Evolutionary conservation across 169 alveolate genomes (phyloP).

Genomic region (Amoebophrya sp.): DNA sequence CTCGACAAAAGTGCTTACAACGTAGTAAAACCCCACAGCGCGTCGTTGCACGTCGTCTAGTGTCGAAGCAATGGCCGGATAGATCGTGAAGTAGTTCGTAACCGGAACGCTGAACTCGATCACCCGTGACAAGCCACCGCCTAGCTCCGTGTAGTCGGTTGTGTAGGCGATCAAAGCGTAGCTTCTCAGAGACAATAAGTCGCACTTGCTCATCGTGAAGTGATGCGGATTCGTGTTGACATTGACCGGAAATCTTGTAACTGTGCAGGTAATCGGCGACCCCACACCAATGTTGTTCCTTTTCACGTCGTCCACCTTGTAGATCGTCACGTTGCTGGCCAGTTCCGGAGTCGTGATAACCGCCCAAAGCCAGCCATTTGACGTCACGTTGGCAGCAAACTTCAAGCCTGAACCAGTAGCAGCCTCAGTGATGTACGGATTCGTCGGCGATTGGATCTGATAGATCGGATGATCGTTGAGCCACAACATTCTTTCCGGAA

Average conservation of each 20-base stretch:
- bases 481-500: neutral
- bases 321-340: neutral
- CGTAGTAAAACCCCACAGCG: neutral
- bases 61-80: constrained; percentile 4
- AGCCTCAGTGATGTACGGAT: neutral
- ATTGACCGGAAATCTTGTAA: neutral
- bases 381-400: neutral
- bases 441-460: neutral
- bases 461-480: neutral
- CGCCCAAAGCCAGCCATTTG: neutral
- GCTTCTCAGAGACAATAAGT: neutral
- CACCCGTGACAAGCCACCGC: neutral
- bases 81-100: constrained; percentile 20
- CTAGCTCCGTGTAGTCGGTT: neutral
- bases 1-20: neutral
- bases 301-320: constrained; percentile 24
- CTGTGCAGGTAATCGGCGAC: neutral
- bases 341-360: neutral
- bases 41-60: neutral
- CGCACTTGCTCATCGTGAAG: constrained; percentile 1
- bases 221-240: neutral
- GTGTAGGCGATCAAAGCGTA: constrained; percentile 18
- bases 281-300: neutral
- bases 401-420: neutral
- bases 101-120: neutral